Percentiles rank a stretch among this genome's conserved stretches.
These are phyloP conservation scores for Strigomonas culicis DNA, from an alignment of 208 protist species.

Conservation along the genomic window DNA sequence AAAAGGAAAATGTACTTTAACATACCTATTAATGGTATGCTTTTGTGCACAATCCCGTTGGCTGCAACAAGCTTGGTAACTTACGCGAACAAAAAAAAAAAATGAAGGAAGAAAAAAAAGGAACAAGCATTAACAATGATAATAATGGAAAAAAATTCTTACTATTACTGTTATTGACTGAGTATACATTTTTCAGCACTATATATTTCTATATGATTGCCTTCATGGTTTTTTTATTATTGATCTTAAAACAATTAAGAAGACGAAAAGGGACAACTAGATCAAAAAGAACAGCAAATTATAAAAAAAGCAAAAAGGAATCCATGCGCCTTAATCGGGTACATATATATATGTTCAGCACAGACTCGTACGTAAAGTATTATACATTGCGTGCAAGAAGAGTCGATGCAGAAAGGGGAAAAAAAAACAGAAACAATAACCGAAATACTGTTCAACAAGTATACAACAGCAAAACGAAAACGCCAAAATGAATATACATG, in stretches of 20 bases:
- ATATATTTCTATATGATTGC: no score
- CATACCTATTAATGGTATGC: no score
- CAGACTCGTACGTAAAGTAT: no score
- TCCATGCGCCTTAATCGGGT: background rate
- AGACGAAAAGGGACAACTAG: background rate
- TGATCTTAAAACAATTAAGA: background rate
- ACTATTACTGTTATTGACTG: no score
- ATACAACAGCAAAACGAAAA: constrained; percentile 5
- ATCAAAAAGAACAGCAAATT: background rate
- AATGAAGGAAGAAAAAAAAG: background rate
- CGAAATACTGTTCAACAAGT: background rate
- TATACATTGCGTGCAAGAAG: no score
- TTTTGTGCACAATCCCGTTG: no score
- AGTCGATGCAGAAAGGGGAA: background rate
- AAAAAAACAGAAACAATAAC: background rate
- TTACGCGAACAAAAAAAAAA: constrained; percentile 3
- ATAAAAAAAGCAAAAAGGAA: background rate
- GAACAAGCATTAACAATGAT: background rate
- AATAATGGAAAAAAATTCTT: background rate
- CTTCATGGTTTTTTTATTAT: no score
- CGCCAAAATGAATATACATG: background rate
- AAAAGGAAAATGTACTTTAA: constrained; percentile 1
- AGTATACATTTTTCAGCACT: no score
- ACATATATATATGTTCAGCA: no score
- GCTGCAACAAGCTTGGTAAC: no score